Evolutionary conservation across 2,329 filamentous ascomycete species (phyloP), one percentile per base, ranked within the genome.

Genomic region (Apiospora malaysiana): DNA sequence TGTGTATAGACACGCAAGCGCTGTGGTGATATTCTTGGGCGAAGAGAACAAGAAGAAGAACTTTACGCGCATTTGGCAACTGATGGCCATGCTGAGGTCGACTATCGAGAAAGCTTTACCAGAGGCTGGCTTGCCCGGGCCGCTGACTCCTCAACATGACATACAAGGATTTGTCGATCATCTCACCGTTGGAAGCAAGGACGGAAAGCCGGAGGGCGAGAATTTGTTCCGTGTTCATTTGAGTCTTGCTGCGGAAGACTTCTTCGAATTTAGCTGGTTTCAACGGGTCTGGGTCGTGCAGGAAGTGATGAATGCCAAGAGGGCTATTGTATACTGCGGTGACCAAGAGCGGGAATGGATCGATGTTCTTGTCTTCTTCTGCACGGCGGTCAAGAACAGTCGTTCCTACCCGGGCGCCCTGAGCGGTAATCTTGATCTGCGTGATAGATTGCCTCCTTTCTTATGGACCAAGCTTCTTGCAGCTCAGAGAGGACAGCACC

Each of bases 241-340:
- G 42, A 70, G 51, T 40, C 37, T 70, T 18, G 65, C 65, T 43
- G 49, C 65, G 18, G 42, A 46, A 27, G 56, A 70, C 40, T 70
- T 70, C 68, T 70, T 70, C 25, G 65, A 49, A 56, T 70, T 37
- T 40, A 56, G 5, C 21, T 70, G 68, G 68, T 70, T 70, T 43
- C 40, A 46, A n/a, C 27, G 68, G 43, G 68, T 70, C 40, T 70
- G 68, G 68, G 68, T 70, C n/a, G 45, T 70, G 5, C 68, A 70
- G 56, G 68, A 70, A 10, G 68, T 66, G 10, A 70, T 70, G 68
- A 70, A 70, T 21, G 68, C 68, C 32, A 70, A n/a, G 27, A 47
- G 23, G 56, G 56, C 43, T 4, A 37, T 66, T 2, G 68, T 70
- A 23, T 49, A 70, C 27, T 70, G 68, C 43, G 68, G 68, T 12